Base-by-base conservation (phyloP, 768 basidiomycete species). In the Tubosaeta sp. region DNA sequence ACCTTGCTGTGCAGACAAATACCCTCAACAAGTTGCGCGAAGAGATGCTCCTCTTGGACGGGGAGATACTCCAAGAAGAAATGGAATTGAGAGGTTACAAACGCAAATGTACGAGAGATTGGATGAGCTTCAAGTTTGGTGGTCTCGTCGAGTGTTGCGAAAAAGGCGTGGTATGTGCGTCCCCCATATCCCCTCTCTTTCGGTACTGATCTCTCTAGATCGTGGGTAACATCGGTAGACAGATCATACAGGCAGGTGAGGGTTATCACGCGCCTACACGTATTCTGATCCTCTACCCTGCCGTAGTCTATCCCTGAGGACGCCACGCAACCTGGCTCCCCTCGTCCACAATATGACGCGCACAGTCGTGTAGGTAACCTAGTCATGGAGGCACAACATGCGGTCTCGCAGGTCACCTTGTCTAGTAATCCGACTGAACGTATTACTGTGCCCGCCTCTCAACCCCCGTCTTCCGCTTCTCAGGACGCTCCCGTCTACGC, bases 71-170 rank as follows among this genome's bases (percentile, higher is more conserved):
- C 73, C 78, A 72, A 1, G 89, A 92, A 56, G 94, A 95, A 60
- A 82, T 91, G 0, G 75, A 78, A 12, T 58, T 95, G 3, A 82
- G 87, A 0, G 92, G 95, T 63, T 89, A 85, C 65, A 97, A 95
- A 70, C 81, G 94, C 32, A 69, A 74, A 6, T 79, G 78, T 13
- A 76, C 86, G 3, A 81, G 80, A 55, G 73, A 78, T 38, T 88
- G 84, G 72, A 81, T 95, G 80, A 80, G 81, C 1, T 70, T 90
- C 59, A 94, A 95, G 71, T 94, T 94, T 63, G 91, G 90, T 21
- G 93, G 90, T 6, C 69, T 95, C 39, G 67, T 84, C 40, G 94
- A 96, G 67, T 83, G 81, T 50, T 87, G 85, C 47, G 88, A 94
- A 71, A 94, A 90, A 69, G 87, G 90, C 49, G 71, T 63, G 35